Base-by-base conservation (phyloP, 768 basidiomycete species). In the Tylopilus balloui region DNA sequence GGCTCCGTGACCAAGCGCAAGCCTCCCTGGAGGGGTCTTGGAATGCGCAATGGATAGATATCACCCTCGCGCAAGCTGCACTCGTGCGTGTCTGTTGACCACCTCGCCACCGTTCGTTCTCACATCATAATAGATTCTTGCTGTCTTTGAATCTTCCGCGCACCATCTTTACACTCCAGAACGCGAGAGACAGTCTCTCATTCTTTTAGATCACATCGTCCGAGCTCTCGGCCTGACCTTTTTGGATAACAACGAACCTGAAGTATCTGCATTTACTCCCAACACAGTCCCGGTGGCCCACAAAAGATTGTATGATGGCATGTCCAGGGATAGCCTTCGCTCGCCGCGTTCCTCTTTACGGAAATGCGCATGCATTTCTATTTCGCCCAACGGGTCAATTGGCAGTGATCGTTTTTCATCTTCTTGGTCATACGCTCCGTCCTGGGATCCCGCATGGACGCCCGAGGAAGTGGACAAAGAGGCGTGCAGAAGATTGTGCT, bases 101-200 rank as follows among this genome's bases (percentile, higher is more conserved):
- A 7, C 29, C 8, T 24, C 12, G 12, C 17, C 25, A 7, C 20
- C 27, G 17, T 24, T 38, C 10, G 28, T 52, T 51, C 57, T 64
- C 35, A 69, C 34, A 39, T 31, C 1, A 12, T 13, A 14, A 28
- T 52, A 87, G 87, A 79, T 91, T 42, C 73, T 90, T 9, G 84
- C 88, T 6, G 69, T 91, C 3, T 91, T 87, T 57, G 88, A 91
- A 63, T 77, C 79, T 0, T 89, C 84, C 1, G 77, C 83, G 5
- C 84, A 90, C 51, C 86, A 86, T 6, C 70, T 77, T 36, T 77
- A 88, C 60, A 76, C 74, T 19, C 71, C 77, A 4, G 75, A 78
- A 19, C 76, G 82, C 13, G 76, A 80, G 11, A 69, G 72, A 19
- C 66, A 66, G 17, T 73, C 86, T 0, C 69, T 91, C 10, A 61